Evolutionary conservation across 1,139 yeast species (phyloP), one percentile per base, ranked within the genome.

Genomic region (Saccharomyces uvarum): DNA sequence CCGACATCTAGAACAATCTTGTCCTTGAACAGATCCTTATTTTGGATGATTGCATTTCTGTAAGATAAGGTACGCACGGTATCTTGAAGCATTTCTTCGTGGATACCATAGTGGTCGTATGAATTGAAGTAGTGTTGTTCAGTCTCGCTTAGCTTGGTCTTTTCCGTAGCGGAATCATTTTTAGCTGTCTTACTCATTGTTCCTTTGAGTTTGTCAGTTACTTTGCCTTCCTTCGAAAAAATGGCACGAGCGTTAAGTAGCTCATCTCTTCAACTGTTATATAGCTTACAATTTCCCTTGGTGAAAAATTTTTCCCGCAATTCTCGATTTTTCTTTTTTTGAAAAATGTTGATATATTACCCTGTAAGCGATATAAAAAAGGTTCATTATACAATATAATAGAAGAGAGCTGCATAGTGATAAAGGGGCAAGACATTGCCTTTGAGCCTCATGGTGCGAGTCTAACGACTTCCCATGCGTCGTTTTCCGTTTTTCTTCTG

Each of bases 81-180:
- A 71, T 95, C 99, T 73, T 93, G 95, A 68, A 95, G 83, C 99
- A 95, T 95, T 72, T 91, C 98, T 74, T 95, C 99, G 70, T 95
- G 99, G 68, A 95, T 95, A 54, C 97, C 97, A 68, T 89, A 91
- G 71, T 93, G 98, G 70, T 93, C 98, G 67, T 93, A 93, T 2
- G 98, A 91, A 51, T 86, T 81, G 75, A 93, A 93, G 75, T 93
- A 93, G 70, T 91, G 98, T 73, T 88, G 93, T 68, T 90, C 97
- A 49, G 83, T 76, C 67, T 80, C 79, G 44, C 86, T 79, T 64
- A 85, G 75, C 6, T 59, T 46, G 69, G 74, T 54, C 72, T 80
- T 56, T 69, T 74, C 59, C 66, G 78, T 60, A 71, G 80, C 67
- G 65, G 58, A 80, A 62, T 29, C 67, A 3, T 33, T 53, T n/a